Evolutionary conservation across 1,284 basidiomycete species (phyloP).

Genomic region (Thecaphora frezii): DNA sequence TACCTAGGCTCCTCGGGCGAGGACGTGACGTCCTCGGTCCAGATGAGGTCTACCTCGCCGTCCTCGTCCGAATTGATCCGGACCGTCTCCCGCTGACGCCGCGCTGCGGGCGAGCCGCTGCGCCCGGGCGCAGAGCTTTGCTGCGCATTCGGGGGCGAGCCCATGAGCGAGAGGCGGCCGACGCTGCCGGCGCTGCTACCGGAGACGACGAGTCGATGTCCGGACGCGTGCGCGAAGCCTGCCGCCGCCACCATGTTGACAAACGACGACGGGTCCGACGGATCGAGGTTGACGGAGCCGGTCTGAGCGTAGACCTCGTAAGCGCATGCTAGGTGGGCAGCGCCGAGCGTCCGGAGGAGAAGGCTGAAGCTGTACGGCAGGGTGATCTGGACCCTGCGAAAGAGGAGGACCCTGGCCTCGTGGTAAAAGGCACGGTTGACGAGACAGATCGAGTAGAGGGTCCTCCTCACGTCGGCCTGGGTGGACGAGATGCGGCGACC

Average conservation of each 20-base stretch:
- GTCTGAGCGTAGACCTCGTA: conserved; percentile 44
- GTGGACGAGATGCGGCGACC: conserved; percentile 47
- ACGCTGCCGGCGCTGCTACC: conserved; percentile 13
- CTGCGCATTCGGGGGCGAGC: conserved; percentile 20
- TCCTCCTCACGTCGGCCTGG: conserved; percentile 41
- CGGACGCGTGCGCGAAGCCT: conserved; percentile 49
- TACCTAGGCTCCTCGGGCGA: conserved; percentile 30
- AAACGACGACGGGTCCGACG: conserved; percentile 42
- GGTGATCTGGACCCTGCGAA: conserved; percentile 53
- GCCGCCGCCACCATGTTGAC: conserved; percentile 51
- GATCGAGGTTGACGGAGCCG: conserved; percentile 38
- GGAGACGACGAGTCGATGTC: conserved; percentile 38
- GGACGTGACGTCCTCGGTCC: conserved; percentile 40
- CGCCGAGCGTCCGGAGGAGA: conserved; percentile 46
- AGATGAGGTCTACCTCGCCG: conserved; percentile 42
- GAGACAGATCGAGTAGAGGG: conserved; percentile 53
- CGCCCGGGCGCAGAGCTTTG: conserved; percentile 18
- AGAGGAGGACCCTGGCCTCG: conserved; percentile 51
- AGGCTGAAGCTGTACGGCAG: conserved; percentile 53
- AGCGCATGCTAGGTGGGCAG: conserved; percentile 43
- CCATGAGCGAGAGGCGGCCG: background rate
- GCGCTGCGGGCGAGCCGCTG: background rate
- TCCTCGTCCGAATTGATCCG: conserved; percentile 34
- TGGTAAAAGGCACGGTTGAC: conserved; percentile 50
- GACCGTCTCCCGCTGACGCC: conserved; percentile 11